Percentiles rank a stretch among this genome's conserved stretches.
phyloP scores from a whole-genome alignment of 257 asterid genomes.

The Ocimum tenuiflorum region DNA sequence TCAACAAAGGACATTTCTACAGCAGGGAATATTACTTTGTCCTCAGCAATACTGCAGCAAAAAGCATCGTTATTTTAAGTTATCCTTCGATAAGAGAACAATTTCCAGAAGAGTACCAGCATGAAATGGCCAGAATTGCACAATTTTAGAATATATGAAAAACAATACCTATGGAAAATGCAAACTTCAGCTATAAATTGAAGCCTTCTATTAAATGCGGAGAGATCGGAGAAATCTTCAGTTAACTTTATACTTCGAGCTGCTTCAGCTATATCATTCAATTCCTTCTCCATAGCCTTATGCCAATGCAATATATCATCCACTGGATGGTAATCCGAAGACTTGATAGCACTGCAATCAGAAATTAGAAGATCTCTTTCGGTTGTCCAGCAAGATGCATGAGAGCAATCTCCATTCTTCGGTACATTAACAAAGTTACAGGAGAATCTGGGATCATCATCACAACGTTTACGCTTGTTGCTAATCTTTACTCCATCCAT shows the following conservation, averaged over 20 bases:
- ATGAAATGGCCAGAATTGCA: background rate
- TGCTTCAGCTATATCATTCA: slow-evolving; percentile 80
- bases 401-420: slow-evolving; percentile 41
- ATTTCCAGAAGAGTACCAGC: background rate
- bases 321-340: slow-evolving; percentile 43
- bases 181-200: slow-evolving; percentile 98
- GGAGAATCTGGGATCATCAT: slow-evolving; percentile 34
- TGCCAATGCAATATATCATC: slow-evolving; percentile 96
- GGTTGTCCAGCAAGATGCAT: slow-evolving; percentile 38
- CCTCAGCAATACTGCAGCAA: slow-evolving; percentile 95
- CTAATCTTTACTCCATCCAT: slow-evolving; percentile 72
- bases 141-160: background rate
- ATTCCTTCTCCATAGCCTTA: slow-evolving; percentile 76
- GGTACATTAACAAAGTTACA: slow-evolving; percentile 24
- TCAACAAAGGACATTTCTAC: slow-evolving; percentile 82
- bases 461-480: slow-evolving; percentile 73
- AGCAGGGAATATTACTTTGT: slow-evolving; percentile 90
- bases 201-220: slow-evolving; percentile 68
- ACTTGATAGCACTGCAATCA: slow-evolving; percentile 30
- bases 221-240: slow-evolving; percentile 81
- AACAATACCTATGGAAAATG: slow-evolving; percentile 77
- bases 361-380: slow-evolving; percentile 30
- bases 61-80: slow-evolving; percentile 3
- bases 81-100: slow-evolving; percentile 7
- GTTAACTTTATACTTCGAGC: slow-evolving; percentile 68